Conservation (phyloP, 768 basidiomycete species). For the Cystobasidium ongulense region DNA sequence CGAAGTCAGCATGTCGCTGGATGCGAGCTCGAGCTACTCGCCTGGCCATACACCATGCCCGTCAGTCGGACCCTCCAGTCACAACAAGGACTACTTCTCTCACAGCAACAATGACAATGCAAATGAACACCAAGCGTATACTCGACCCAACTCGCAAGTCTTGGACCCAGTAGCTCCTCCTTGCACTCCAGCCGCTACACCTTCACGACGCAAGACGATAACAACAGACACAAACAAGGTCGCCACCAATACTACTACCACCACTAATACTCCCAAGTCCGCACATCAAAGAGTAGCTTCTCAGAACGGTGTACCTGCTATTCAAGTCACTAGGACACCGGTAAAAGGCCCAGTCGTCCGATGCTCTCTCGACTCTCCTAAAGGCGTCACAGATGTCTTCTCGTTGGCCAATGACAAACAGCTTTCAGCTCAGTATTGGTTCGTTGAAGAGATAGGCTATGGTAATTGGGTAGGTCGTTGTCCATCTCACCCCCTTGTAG, state of each 20-base stretch:
- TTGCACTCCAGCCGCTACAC: background rate
- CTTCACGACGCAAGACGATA: background rate
- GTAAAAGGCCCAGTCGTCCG: background rate
- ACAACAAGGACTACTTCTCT: background rate
- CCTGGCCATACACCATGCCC: slow-evolving; percentile 14
- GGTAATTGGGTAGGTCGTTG: slow-evolving; percentile 74
- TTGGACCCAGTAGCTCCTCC: background rate
- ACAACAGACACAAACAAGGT: background rate
- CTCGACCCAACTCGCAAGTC: background rate
- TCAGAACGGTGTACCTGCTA: background rate
- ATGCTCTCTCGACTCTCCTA: background rate
- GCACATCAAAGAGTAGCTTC: background rate
- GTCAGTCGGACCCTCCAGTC: background rate
- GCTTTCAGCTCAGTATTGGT: slow-evolving; percentile 29
- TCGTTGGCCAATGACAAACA: background rate
- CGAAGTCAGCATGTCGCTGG: slow-evolving; percentile 9
- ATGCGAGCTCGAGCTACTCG: slow-evolving; percentile 1
- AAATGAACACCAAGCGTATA: background rate
- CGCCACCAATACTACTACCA: background rate
- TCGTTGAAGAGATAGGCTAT: slow-evolving; percentile 60
- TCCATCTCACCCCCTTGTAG: background rate
- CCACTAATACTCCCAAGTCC: slow-evolving; percentile 4
- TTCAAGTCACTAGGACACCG: background rate
- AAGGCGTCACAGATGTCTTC: slow-evolving; percentile 8
- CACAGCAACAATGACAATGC: background rate